Evolutionary conservation across 2,329 filamentous ascomycete genomes (phyloP).

Genomic region (Calonectria henricotiae): DNA sequence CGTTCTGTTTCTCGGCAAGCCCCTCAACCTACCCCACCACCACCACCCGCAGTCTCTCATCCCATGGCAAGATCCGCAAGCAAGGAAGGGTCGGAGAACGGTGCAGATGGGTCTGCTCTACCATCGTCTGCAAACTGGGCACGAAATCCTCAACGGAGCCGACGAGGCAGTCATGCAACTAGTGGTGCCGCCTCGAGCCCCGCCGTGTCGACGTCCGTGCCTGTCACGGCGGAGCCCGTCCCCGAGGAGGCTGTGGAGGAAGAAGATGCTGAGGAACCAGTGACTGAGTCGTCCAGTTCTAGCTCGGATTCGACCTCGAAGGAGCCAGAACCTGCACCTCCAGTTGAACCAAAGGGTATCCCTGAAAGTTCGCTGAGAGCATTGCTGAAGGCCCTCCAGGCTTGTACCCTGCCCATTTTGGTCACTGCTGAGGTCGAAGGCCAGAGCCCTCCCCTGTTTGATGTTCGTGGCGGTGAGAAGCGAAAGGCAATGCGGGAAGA

Average conservation of each 20-base stretch:
- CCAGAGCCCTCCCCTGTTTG: constrained; percentile 81
- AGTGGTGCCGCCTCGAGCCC: constrained; percentile 89
- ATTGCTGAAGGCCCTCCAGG: constrained; percentile 59
- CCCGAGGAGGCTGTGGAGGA: constrained; percentile 61
- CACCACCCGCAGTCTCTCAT: constrained; percentile 65
- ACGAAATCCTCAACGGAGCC: constrained; percentile 77
- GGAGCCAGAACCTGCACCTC: constrained; percentile 37
- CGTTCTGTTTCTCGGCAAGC: constrained; percentile 70
- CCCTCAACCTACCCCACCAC: constrained; percentile 55
- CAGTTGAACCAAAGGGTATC: constrained; percentile 29
- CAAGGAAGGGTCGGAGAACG: constrained; percentile 81
- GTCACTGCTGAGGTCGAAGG: constrained; percentile 45
- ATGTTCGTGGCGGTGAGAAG: constrained; percentile 85
- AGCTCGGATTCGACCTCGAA: constrained; percentile 35
- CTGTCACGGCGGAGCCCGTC: constrained; percentile 68
- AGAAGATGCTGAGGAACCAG: constrained; percentile 48
- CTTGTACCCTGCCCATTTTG: constrained; percentile 56
- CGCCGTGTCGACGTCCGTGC: constrained; percentile 75
- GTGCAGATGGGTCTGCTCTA: constrained; percentile 88
- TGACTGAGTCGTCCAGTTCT: constrained; percentile 45
- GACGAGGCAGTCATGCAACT: constrained; percentile 84
- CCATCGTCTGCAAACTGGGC: constrained; percentile 97
- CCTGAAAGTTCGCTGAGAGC: constrained; percentile 55
- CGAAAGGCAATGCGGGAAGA: constrained; percentile 84
- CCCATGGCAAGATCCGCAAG: constrained; percentile 84